These are phyloP conservation scores for Saccharomyces hybrid DNA, from an alignment of 1,139 yeast species.

Conservation along the genomic window DNA sequence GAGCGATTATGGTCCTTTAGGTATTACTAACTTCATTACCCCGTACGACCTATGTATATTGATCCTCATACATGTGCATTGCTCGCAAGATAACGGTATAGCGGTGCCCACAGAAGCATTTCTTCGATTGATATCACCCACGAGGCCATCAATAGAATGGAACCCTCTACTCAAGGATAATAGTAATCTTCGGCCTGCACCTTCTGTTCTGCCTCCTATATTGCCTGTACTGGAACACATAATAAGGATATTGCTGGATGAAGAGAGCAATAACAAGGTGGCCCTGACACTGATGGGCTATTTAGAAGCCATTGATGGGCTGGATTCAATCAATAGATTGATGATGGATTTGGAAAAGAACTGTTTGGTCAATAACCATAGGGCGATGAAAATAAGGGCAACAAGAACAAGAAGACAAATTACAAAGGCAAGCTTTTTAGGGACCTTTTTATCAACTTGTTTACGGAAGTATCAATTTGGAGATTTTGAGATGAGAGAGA, in stretches of 20 bases:
- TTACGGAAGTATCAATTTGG: constrained; percentile 14
- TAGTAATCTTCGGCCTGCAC: not conserved
- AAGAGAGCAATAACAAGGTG: not conserved
- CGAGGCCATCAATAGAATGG: not conserved
- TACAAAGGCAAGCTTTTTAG: constrained; percentile 19
- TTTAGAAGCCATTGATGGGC: constrained; percentile 2
- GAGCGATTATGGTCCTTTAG: not conserved
- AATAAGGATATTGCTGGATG: constrained; percentile 2
- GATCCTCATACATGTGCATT: constrained; percentile 17
- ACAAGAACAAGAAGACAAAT: constrained; percentile 5
- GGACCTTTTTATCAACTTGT: constrained; percentile 14
- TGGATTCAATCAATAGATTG: constrained; percentile 1
- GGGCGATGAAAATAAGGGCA: not conserved
- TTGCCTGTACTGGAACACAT: constrained; percentile 2
- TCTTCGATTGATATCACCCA: constrained; percentile 13
- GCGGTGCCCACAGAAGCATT: constrained; percentile 13
- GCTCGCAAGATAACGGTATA: constrained; percentile 7
- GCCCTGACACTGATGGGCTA: constrained; percentile 2
- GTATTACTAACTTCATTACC: constrained; percentile 11
- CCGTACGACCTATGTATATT: constrained; percentile 28
- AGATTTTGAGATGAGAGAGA: constrained; percentile 17
- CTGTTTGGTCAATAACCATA: not conserved
- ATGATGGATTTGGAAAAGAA: constrained; percentile 3
- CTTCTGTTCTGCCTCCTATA: constrained; percentile 1
- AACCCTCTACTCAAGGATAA: not conserved